Evolutionary conservation across 805 yeast species (phyloP).

Genomic region (Teunomyces tritomae): DNA sequence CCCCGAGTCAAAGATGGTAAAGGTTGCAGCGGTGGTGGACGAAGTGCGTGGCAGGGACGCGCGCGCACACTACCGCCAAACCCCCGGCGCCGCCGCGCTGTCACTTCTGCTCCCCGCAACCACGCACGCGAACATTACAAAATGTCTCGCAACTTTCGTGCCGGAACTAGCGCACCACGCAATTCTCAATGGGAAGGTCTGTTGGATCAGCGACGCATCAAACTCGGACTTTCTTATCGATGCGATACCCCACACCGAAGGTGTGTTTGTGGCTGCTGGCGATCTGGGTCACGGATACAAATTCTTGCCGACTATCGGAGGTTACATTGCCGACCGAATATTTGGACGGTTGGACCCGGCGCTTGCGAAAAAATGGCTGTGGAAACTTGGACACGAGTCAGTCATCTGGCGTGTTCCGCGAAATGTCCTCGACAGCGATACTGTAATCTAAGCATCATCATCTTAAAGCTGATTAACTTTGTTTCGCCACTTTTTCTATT

Average conservation of each 20-base stretch:
- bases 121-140: background rate
- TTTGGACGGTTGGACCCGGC: conserved; percentile 1
- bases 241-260: background rate
- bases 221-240: conserved; percentile 1
- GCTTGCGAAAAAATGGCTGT: background rate
- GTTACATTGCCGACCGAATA: background rate
- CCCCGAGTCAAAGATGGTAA: background rate
- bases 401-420: background rate
- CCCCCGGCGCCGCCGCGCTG: background rate
- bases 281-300: conserved; percentile 1
- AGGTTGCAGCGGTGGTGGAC: background rate
- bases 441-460: too few species aligned
- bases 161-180: conserved; percentile 1
- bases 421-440: background rate
- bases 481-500: background rate
- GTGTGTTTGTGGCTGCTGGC: background rate
- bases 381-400: background rate
- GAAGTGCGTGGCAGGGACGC: background rate
- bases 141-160: conserved; percentile 3
- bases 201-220: conserved; percentile 1
- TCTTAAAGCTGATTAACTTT: background rate
- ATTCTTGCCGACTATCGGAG: conserved; percentile 1
- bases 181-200: background rate
- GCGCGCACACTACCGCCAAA: background rate
- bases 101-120: conserved; percentile 1